Base-by-base conservation (phyloP, 2,329 filamentous ascomycete genomes). In the Torrubiellomyces zombiae region DNA sequence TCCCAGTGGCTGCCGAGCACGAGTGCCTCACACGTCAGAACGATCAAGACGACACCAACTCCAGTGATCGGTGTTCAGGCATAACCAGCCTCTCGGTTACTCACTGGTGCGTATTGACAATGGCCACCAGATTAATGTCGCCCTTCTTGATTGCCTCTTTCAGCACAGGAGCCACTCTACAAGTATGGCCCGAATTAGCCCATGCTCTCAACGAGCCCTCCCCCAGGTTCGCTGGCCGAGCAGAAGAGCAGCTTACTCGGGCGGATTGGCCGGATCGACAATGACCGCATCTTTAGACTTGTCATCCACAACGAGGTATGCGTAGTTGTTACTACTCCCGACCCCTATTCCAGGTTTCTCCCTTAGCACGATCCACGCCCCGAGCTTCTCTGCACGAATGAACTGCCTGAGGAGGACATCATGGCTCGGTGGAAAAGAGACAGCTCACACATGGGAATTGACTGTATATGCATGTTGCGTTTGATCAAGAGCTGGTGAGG, bases 81-180 rank as follows among this genome's bases (percentile, higher is more conserved):
- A 8, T 16, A n/a, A 16, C 10, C 3, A 10, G 5, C 12, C 9
- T 16, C 16, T 11, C 19, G 9, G 18, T 10, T 18, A 12, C 79
- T 52, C 58, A 93, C 85, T 95, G 86, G 44, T 98, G 89, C 2
- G 89, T 98, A 47, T 98, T 98, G 42, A 95, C 74, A 44, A 98
- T 92, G 24, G 75, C 79, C 14, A 67, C 83, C 33, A 98, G 56
- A 39, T 91, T 85, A 44, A 93, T 81, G 38, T 69, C 67, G 10
- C 76, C 75, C 13, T 60, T 55, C 20, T 71, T 54, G 5, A 80
- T 75, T 31, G 79, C 73, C 35, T 83, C 64, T 46, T 86, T 75
- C 26, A 98, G 53, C 10, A 73, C 51, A 0, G 69, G 69, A 1
- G 58, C 51, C 23, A 75, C 68, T 38, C 69, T 75, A 18, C 16